These are phyloP conservation scores for Aphelidium insulamus DNA, from an alignment of 371 early-diverging fungal genomes.

Conservation along the genomic window DNA sequence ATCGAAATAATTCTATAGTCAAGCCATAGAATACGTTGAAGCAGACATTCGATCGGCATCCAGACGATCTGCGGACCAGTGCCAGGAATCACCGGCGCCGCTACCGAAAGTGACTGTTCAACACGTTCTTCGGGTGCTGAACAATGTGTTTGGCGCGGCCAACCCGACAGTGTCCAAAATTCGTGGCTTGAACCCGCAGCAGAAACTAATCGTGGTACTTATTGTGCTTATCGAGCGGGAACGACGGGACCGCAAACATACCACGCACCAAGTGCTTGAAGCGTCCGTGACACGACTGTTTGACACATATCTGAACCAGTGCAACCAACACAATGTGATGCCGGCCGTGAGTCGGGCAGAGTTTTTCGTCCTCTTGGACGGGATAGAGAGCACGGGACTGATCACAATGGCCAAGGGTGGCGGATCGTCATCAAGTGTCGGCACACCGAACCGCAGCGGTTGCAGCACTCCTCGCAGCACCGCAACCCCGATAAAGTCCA, in stretches of 20 bases:
- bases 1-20: too few relatives aligned
- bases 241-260: conserved; percentile 5
- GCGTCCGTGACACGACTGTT: conserved; percentile 7
- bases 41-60: conserved; percentile 1
- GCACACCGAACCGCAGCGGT: too few relatives aligned
- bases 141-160: conserved; percentile 35
- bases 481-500: too few relatives aligned
- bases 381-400: conserved; percentile 49
- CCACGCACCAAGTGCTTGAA: conserved; percentile 4
- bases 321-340: conserved; percentile 19
- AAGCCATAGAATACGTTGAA: conserved; percentile 32
- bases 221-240: conserved; percentile 3
- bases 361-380: conserved; percentile 40
- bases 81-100: conserved; percentile 1
- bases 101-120: conserved; percentile 48
- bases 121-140: conserved; percentile 50
- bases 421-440: too few relatives aligned
- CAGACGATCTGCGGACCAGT: neutral
- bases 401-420: conserved; percentile 15
- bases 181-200: conserved; percentile 43
- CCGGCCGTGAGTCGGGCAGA: conserved; percentile 48
- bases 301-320: conserved; percentile 25
- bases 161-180: conserved; percentile 34
- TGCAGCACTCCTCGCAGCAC: too few relatives aligned
- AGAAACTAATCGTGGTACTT: conserved; percentile 39